A percentile compares a stretch with the other conserved stretches of the same genome.
These are phyloP conservation scores for Fusarium neocosmosporiellum DNA, from an alignment of 2,329 filamentous ascomycete species.

Conservation along the genomic window DNA sequence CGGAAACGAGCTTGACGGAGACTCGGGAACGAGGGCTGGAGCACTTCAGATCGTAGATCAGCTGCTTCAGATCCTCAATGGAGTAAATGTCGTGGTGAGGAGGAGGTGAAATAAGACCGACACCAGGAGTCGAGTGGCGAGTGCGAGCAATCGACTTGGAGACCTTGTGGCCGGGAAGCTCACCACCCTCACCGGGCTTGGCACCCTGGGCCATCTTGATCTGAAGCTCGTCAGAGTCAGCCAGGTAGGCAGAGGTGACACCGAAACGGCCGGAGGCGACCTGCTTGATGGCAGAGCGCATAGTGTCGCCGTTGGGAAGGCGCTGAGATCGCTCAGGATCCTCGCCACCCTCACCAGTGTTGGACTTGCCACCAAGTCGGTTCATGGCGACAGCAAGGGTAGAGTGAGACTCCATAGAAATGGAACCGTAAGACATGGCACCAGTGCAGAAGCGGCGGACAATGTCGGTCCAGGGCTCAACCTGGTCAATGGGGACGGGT, in stretches of 20 bases:
- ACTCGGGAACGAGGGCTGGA: constrained; percentile 91
- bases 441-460: constrained; percentile 96
- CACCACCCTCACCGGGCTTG: constrained; percentile 97
- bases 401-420: constrained; percentile 98
- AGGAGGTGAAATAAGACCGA: constrained; percentile 94
- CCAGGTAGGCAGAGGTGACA: constrained; percentile 93
- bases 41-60: constrained; percentile 98
- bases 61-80: constrained; percentile 96
- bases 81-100: constrained; percentile 99
- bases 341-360: constrained; percentile 97
- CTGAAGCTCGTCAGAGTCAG: constrained; percentile 94
- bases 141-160: constrained; percentile 94
- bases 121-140: constrained; percentile 94
- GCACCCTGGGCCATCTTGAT: constrained; percentile 99
- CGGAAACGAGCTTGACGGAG: constrained; percentile 97
- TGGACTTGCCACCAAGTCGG: constrained; percentile 93
- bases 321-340: constrained; percentile 89
- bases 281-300: constrained; percentile 98
- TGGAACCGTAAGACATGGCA: constrained; percentile 98
- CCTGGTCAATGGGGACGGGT: constrained; percentile 93
- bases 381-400: constrained; percentile 98
- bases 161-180: constrained; percentile 96
- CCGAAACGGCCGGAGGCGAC: constrained; percentile 96
- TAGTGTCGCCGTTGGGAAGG: constrained; percentile 92
- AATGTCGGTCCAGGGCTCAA: constrained; percentile 98